Evolutionary conservation across 108 stramenopile genomes (phyloP).

Genomic region (Skeletonema tropicum): DNA sequence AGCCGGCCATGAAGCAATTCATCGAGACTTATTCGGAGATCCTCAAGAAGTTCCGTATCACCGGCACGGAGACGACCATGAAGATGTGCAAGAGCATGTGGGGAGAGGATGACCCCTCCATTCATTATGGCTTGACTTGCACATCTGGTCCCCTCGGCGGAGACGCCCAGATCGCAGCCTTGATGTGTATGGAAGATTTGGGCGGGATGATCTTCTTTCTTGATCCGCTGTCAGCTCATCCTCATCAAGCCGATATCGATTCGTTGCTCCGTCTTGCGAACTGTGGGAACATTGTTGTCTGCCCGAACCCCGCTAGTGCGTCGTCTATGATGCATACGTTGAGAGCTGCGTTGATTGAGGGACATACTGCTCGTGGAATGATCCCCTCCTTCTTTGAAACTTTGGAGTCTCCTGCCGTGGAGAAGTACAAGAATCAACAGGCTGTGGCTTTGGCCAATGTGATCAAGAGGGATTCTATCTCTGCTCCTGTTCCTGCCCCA

Average conservation of each 20-base stretch:
- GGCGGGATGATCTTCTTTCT: constrained; percentile 43
- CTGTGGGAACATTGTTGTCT: constrained; percentile 35
- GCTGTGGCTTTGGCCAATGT: constrained; percentile 8
- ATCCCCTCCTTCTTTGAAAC: constrained; percentile 31
- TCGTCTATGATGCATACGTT: constrained; percentile 19
- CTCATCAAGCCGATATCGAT: constrained; percentile 46
- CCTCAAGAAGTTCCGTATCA: constrained; percentile 41
- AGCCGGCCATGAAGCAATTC: constrained; percentile 44
- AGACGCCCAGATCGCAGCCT: constrained; percentile 43
- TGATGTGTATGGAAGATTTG: constrained; percentile 35
- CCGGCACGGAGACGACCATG: constrained; percentile 45
- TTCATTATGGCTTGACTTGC: constrained; percentile 38
- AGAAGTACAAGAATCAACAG: constrained; percentile 12
- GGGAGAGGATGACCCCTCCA: constrained; percentile 26
- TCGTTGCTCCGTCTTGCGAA: constrained; percentile 37
- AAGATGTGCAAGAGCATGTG: constrained; percentile 34
- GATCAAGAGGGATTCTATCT: background rate
- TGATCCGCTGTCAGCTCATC: constrained; percentile 45
- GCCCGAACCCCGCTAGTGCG: constrained; percentile 31
- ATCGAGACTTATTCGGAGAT: constrained; percentile 32
- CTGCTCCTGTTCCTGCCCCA: background rate
- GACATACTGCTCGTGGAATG: constrained; percentile 6
- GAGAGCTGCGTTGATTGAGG: constrained; percentile 6
- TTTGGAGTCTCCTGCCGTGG: constrained; percentile 25
- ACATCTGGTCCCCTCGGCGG: constrained; percentile 46